These are phyloP conservation scores for Chaetoscypha palmicola DNA, from an alignment of 2,329 filamentous ascomycete genomes.

Conservation along the genomic window DNA sequence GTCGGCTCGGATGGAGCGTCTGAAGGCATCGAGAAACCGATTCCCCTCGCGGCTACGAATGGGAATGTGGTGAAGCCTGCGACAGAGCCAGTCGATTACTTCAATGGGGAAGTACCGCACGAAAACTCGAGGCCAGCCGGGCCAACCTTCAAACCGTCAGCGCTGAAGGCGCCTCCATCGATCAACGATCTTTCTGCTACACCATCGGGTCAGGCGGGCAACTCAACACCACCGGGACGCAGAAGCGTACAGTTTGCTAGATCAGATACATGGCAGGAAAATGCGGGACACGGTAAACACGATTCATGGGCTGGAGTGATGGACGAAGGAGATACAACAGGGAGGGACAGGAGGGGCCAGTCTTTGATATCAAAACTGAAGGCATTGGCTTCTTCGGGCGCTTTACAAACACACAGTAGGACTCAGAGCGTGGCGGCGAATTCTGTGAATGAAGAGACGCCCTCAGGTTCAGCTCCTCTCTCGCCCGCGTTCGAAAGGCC, in stretches of 20 bases:
- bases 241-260: conserved; percentile 73
- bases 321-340: conserved; percentile 54
- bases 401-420: conserved; percentile 38
- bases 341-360: conserved; percentile 53
- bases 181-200: conserved; percentile 11
- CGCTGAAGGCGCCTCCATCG: conserved; percentile 14
- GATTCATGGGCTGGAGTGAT: conserved; percentile 43
- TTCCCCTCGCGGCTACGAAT: conserved; percentile 11
- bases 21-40: conserved; percentile 10
- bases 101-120: conserved; percentile 29
- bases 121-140: conserved; percentile 9
- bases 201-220: conserved; percentile 18
- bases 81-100: conserved; percentile 27
- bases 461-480: conserved; percentile 37
- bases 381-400: conserved; percentile 55
- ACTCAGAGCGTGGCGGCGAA: conserved; percentile 32
- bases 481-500: conserved; percentile 42
- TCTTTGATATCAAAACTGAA: conserved; percentile 75
- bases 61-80: conserved; percentile 14
- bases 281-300: conserved; percentile 48
- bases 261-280: conserved; percentile 38
- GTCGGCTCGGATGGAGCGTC: conserved; percentile 17
- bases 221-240: conserved; percentile 35
- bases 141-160: conserved; percentile 15
- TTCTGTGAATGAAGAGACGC: conserved; percentile 30